phyloP scores from a whole-genome alignment of 2,329 filamentous ascomycete genomes.

The Fusarium euwallaceae region DNA sequence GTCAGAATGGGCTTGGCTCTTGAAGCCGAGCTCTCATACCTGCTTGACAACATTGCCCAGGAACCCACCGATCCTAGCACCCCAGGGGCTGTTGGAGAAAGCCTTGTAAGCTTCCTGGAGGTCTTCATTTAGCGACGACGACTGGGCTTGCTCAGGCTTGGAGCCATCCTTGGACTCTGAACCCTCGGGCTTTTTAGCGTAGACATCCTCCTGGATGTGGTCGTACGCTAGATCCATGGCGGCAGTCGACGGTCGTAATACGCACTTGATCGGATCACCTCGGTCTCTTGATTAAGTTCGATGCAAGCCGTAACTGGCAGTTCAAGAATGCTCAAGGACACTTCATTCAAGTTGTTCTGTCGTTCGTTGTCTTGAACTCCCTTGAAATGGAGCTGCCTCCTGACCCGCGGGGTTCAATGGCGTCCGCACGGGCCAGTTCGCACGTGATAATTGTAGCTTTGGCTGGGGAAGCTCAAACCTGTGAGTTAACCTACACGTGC shows the following conservation, averaged over 20 bases:
- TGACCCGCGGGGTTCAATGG: constrained; percentile 43
- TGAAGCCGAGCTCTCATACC: constrained; percentile 60
- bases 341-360: constrained; percentile 30
- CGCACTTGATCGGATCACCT: background rate
- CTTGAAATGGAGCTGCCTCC: constrained; percentile 35
- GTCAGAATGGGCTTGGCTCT: constrained; percentile 26
- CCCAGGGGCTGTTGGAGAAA: constrained; percentile 93
- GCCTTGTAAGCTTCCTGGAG: constrained; percentile 96
- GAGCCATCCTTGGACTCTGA: constrained; percentile 61
- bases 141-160: constrained; percentile 56
- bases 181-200: constrained; percentile 66
- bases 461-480: background rate
- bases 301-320: background rate
- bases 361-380: constrained; percentile 30
- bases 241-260: constrained; percentile 10
- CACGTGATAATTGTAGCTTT: constrained; percentile 34
- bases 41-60: constrained; percentile 95
- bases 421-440: constrained; percentile 34
- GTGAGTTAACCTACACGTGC: background rate
- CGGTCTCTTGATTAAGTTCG: background rate
- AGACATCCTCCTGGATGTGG: constrained; percentile 88
- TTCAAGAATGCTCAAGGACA: constrained; percentile 16
- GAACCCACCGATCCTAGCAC: constrained; percentile 86
- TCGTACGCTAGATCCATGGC: constrained; percentile 97
- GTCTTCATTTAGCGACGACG: constrained; percentile 83